Percentiles rank a stretch among this genome's conserved stretches.
phyloP scores from a whole-genome alignment of 192 early-diverging fungal genomes.

The Haplosporangium gracile region DNA sequence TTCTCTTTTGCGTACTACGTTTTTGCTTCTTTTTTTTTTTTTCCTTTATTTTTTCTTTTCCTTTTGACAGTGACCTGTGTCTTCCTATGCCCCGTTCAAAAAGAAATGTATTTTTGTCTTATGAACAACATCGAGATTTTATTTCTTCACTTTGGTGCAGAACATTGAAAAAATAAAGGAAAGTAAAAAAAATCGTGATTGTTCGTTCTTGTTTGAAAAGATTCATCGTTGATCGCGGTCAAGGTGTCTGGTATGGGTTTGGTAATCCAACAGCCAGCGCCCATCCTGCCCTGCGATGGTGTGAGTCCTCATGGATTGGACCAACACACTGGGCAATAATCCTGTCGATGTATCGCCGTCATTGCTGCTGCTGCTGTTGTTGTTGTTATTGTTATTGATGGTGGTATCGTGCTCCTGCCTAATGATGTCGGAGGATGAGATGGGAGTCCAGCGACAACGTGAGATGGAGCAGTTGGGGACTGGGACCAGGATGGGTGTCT shows the following conservation, averaged over 20 bases:
- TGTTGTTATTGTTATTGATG: too few species aligned
- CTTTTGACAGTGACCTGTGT: background rate
- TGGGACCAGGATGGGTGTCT: constrained; percentile 41
- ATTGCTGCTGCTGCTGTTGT: background rate
- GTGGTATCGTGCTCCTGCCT: background rate
- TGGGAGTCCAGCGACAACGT: constrained; percentile 43
- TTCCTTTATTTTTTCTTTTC: background rate
- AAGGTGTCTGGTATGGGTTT: constrained; percentile 44
- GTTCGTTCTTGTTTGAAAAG: background rate
- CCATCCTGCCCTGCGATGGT: constrained; percentile 26
- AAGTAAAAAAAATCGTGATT: background rate
- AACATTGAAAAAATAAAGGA: background rate
- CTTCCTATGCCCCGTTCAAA: background rate
- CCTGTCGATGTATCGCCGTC: background rate
- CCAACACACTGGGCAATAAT: background rate
- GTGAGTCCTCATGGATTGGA: constrained; percentile 18
- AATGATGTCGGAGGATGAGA: background rate
- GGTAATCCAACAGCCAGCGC: constrained; percentile 44
- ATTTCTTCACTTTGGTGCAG: background rate
- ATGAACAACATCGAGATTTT: background rate
- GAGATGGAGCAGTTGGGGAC: constrained; percentile 53
- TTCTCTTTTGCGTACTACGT: background rate
- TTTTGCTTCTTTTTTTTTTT: background rate
- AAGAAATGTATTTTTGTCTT: too few species aligned
- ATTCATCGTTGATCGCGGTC: constrained; percentile 23